These are phyloP conservation scores for Rhizophlyctis rosea DNA, from an alignment of 192 early-diverging fungal genomes.

Conservation along the genomic window DNA sequence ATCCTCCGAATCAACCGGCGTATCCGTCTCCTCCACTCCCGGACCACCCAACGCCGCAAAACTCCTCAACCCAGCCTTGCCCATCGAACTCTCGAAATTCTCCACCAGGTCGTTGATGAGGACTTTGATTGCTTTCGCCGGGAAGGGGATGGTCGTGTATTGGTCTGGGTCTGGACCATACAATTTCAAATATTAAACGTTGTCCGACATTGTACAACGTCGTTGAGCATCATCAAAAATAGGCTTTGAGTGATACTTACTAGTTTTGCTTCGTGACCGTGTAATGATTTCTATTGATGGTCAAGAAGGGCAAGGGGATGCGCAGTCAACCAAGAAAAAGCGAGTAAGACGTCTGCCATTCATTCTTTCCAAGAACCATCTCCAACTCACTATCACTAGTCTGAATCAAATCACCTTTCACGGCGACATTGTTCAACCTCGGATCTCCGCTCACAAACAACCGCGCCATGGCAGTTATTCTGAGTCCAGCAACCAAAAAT, in stretches of 20 bases:
- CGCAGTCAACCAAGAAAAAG: too few relatives aligned
- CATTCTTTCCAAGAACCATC: slow-evolving; percentile 1
- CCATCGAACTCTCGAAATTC: slow-evolving; percentile 59
- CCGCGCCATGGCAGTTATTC: slow-evolving; percentile 60
- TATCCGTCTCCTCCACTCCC: slow-evolving; percentile 51
- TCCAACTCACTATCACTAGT: slow-evolving; percentile 40
- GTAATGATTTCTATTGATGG: slow-evolving; percentile 63
- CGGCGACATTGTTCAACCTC: slow-evolving; percentile 59
- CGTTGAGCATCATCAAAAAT: background rate
- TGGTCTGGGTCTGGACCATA: slow-evolving; percentile 65
- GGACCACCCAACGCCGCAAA: slow-evolving; percentile 52
- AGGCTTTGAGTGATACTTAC: slow-evolving; percentile 21
- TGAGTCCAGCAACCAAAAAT: background rate
- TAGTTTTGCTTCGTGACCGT: slow-evolving; percentile 48
- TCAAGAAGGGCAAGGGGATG: too few relatives aligned
- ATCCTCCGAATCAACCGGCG: slow-evolving; percentile 34
- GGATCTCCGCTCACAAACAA: slow-evolving; percentile 67
- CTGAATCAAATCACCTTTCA: slow-evolving; percentile 79
- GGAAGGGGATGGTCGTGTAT: slow-evolving; percentile 72
- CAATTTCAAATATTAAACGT: background rate
- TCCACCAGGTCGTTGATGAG: slow-evolving; percentile 76
- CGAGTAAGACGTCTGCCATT: too few relatives aligned
- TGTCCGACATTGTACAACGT: too few relatives aligned
- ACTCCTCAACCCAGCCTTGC: slow-evolving; percentile 49
- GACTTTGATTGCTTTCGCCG: slow-evolving; percentile 83